Evolutionary conservation across 2,329 filamentous ascomycete genomes (phyloP).

Genomic region (Rhinocladiella mackenziei): DNA sequence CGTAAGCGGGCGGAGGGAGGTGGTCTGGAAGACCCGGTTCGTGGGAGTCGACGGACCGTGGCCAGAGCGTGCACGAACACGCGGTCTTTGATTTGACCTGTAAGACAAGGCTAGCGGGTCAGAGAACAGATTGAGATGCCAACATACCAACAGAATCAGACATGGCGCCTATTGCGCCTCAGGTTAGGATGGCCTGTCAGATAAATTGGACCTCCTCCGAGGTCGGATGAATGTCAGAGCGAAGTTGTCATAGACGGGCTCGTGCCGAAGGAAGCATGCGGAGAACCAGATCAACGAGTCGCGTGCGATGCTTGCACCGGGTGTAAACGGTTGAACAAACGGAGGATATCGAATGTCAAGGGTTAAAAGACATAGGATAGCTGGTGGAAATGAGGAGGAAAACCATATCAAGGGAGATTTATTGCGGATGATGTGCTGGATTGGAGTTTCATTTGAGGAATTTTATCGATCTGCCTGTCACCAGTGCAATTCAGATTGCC

Average conservation of each 20-base stretch:
- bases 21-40: constrained; percentile 84
- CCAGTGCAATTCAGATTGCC: too few relatives aligned
- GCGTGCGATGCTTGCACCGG: too few relatives aligned
- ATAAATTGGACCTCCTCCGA: constrained; percentile 3
- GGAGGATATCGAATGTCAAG: too few relatives aligned
- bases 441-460: too few relatives aligned
- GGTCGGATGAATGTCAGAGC: constrained; percentile 5
- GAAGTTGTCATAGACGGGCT: constrained; percentile 12
- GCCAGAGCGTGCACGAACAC: constrained; percentile 99
- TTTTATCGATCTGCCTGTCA: too few relatives aligned
- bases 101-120: not conserved
- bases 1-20: constrained; percentile 79
- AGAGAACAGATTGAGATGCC: not conserved
- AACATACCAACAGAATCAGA: constrained; percentile 46
- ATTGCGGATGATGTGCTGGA: too few relatives aligned
- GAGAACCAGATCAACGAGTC: constrained; percentile 13
- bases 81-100: constrained; percentile 61
- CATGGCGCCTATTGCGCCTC: constrained; percentile 13
- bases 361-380: too few relatives aligned
- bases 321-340: too few relatives aligned
- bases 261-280: constrained; percentile 11
- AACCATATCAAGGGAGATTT: too few relatives aligned
- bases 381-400: too few relatives aligned
- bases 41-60: constrained; percentile 95
- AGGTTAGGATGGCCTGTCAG: not conserved